These are phyloP conservation scores for Laetiporus sulphureus DNA, from an alignment of 1,284 basidiomycete genomes.

Conservation along the genomic window DNA sequence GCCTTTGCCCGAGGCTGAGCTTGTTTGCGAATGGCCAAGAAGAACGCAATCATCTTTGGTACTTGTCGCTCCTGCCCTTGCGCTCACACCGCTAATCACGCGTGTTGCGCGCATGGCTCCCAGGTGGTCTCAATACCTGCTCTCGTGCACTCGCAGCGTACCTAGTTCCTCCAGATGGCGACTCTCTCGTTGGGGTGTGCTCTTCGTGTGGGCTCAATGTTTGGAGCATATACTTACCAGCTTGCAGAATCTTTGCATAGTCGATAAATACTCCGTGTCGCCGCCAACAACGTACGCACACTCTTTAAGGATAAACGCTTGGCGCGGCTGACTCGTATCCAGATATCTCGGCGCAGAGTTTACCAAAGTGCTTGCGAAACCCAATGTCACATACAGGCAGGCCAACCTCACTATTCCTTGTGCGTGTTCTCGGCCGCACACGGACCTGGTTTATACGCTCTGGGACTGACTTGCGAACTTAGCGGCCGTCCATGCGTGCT, in stretches of 20 bases:
- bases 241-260: conserved; percentile 63
- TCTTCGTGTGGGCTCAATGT: not conserved
- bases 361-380: conserved; percentile 57
- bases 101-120: conserved; percentile 11
- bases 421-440: conserved; percentile 29
- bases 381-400: conserved; percentile 77
- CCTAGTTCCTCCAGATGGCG: conserved; percentile 57
- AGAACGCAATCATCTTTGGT: conserved; percentile 79
- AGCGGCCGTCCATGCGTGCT: conserved; percentile 62
- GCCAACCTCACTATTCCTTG: conserved; percentile 70
- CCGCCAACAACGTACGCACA: conserved; percentile 78
- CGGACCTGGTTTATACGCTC: conserved; percentile 6
- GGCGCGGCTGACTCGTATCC: conserved; percentile 9
- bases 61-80: conserved; percentile 15
- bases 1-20: not conserved
- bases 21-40: conserved; percentile 30
- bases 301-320: conserved; percentile 2
- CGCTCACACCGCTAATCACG: conserved; percentile 6
- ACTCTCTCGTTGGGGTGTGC: conserved; percentile 68
- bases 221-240: not conserved
- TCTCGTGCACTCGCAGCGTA: conserved; percentile 59
- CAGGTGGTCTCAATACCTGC: conserved; percentile 74
- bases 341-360: conserved; percentile 82
- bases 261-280: conserved; percentile 79
- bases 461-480: conserved; percentile 6